These are phyloP conservation scores for Salvia miltiorrhiza DNA, from an alignment of 257 asterid species.

Conservation along the genomic window DNA sequence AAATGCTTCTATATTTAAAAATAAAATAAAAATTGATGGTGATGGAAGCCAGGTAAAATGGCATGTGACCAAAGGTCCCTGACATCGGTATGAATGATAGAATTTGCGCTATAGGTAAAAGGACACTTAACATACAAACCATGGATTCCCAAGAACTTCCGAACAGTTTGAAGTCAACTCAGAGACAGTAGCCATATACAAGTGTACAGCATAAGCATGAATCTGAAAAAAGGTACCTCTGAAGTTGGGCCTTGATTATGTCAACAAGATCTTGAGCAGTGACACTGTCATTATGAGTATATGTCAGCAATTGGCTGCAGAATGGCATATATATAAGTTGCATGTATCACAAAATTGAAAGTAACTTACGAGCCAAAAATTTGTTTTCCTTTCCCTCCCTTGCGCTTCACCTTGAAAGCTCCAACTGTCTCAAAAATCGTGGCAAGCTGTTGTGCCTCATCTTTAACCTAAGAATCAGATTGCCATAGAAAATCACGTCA, in stretches of 20 bases:
- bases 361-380: constrained; percentile 76
- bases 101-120: neutral
- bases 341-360: neutral
- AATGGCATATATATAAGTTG: neutral
- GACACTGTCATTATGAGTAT: constrained; percentile 48
- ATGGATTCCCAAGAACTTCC: neutral
- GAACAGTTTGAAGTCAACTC: neutral
- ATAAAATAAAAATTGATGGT: neutral
- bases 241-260: constrained; percentile 93
- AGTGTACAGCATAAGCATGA: neutral
- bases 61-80: neutral
- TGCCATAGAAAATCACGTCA: neutral
- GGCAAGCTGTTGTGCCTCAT: constrained; percentile 96
- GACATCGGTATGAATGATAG: neutral
- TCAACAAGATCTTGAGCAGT: constrained; percentile 97
- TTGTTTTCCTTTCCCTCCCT: constrained; percentile 94
- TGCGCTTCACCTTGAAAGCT: constrained; percentile 97
- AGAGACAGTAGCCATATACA: neutral
- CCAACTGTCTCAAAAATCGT: constrained; percentile 85
- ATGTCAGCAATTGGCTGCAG: constrained; percentile 13
- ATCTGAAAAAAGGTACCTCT: constrained; percentile 50
- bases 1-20: neutral
- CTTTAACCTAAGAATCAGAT: constrained; percentile 59
- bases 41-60: neutral
- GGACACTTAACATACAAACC: neutral